Evolutionary conservation across 345 rosid species (phyloP).

Genomic region (Linum tenue): DNA sequence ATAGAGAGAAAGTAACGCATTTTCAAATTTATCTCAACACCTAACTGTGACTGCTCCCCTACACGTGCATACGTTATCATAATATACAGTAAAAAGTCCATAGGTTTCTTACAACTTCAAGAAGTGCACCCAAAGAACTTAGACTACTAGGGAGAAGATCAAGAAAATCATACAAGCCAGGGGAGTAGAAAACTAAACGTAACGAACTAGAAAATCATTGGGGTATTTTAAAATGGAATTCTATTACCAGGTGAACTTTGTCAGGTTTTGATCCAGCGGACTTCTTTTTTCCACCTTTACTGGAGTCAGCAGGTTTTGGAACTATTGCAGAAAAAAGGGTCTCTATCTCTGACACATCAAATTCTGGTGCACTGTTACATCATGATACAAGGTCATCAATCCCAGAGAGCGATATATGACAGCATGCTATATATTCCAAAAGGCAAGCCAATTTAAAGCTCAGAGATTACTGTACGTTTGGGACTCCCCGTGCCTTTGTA

Average conservation of each 20-base stretch:
- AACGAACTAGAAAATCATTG: not conserved
- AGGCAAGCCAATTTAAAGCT: constrained; percentile 7
- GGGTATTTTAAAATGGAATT: not conserved
- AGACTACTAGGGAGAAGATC: not conserved
- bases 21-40: too few relatives aligned
- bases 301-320: constrained; percentile 49
- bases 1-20: not conserved
- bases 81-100: not conserved
- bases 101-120: too few relatives aligned
- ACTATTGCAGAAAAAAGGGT: constrained; percentile 79
- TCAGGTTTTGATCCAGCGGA: constrained; percentile 80
- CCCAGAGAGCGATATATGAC: constrained; percentile 6
- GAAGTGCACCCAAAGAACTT: not conserved
- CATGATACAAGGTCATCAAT: constrained; percentile 14
- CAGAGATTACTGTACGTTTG: constrained; percentile 49
- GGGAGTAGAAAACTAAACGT: not conserved
- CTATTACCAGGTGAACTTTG: constrained; percentile 71
- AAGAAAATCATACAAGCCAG: not conserved
- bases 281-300: constrained; percentile 56
- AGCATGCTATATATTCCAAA: constrained; percentile 5
- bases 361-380: constrained; percentile 60
- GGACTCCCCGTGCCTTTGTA: constrained; percentile 81
- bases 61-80: not conserved
- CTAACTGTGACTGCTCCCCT: too few relatives aligned
- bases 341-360: constrained; percentile 92